Evolutionary conservation across 2,329 filamentous ascomycete species (phyloP).

Genomic region (Arthrobotrys iridis): DNA sequence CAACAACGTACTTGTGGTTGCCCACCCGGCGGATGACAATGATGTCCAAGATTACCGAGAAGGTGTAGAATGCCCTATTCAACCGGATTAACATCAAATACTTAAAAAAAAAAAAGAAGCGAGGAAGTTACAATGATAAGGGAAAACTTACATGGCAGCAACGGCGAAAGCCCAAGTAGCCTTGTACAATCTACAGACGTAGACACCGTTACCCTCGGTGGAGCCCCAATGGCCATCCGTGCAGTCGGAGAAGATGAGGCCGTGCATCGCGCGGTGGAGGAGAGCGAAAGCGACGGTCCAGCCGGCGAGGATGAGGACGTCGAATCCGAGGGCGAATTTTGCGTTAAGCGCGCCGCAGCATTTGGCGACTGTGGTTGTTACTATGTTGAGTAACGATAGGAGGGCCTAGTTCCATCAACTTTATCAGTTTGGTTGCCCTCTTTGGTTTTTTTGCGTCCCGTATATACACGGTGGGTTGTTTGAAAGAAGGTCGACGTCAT

Average conservation of each 20-base stretch:
- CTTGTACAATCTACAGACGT: constrained; percentile 49
- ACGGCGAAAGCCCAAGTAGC: constrained; percentile 42
- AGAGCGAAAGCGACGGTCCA: constrained; percentile 42
- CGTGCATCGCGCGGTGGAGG: constrained; percentile 38
- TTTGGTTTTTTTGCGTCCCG: not conserved
- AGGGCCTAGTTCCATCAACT: constrained; percentile 23
- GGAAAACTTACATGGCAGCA: constrained; percentile 26
- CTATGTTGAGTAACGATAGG: constrained; percentile 42
- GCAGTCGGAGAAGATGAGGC: constrained; percentile 26
- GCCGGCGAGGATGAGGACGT: constrained; percentile 29
- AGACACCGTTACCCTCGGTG: constrained; percentile 31
- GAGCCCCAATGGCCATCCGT: constrained; percentile 41
- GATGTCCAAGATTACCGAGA: constrained; percentile 35
- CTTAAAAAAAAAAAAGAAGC: not conserved
- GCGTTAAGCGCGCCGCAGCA: constrained; percentile 52
- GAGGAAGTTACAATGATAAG: constrained; percentile 2
- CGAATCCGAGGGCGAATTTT: constrained; percentile 40
- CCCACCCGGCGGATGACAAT: constrained; percentile 45
- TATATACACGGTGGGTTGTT: not conserved
- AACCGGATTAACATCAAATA: not conserved
- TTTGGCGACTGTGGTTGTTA: constrained; percentile 47
- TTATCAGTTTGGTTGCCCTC: not conserved
- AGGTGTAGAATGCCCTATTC: constrained; percentile 9
- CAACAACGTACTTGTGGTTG: constrained; percentile 51
- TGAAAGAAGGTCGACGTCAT: not conserved